These are phyloP conservation scores for Triangularia setosa DNA, from an alignment of 2,329 filamentous ascomycete species.

Conservation along the genomic window DNA sequence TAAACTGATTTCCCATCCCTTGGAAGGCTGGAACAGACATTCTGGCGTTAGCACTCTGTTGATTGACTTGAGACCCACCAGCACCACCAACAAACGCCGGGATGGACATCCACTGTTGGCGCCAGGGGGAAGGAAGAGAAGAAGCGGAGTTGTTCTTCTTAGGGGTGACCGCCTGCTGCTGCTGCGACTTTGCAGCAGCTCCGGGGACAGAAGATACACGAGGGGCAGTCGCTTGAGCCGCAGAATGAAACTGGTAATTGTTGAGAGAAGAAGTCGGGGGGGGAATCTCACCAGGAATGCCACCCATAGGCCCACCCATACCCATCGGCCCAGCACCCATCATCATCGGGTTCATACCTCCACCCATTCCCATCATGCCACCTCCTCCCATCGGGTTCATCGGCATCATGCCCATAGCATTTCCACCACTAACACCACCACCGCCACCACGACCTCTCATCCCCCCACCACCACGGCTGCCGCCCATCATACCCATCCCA, in stretches of 20 bases:
- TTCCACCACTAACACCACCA: slow-evolving; percentile 12
- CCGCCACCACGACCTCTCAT: slow-evolving; percentile 39
- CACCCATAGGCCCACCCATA: slow-evolving; percentile 27
- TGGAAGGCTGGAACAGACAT: slow-evolving; percentile 53
- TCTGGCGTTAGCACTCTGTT: not conserved
- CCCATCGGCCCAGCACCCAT: slow-evolving; percentile 20
- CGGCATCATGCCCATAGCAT: slow-evolving; percentile 33
- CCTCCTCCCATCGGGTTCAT: slow-evolving; percentile 43
- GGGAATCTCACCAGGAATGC: slow-evolving; percentile 53
- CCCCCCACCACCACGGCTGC: slow-evolving; percentile 49
- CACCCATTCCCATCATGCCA: slow-evolving; percentile 45
- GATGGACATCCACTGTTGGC: not conserved
- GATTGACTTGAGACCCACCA: no score
- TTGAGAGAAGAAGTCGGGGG: slow-evolving; percentile 9
- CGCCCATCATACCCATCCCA: slow-evolving; percentile 39
- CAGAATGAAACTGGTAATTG: no score
- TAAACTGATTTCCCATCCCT: slow-evolving; percentile 67
- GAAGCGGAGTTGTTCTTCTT: not conserved
- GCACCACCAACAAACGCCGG: no score
- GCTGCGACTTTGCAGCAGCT: slow-evolving; percentile 1
- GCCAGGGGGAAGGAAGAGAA: not conserved
- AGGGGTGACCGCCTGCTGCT: not conserved
- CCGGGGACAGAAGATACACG: not conserved
- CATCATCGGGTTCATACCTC: slow-evolving; percentile 35
- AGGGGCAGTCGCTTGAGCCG: no score